Evolutionary conservation across 164 flowering plant genomes (phyloP).

Genomic region (Euptelea pleiosperma): DNA sequence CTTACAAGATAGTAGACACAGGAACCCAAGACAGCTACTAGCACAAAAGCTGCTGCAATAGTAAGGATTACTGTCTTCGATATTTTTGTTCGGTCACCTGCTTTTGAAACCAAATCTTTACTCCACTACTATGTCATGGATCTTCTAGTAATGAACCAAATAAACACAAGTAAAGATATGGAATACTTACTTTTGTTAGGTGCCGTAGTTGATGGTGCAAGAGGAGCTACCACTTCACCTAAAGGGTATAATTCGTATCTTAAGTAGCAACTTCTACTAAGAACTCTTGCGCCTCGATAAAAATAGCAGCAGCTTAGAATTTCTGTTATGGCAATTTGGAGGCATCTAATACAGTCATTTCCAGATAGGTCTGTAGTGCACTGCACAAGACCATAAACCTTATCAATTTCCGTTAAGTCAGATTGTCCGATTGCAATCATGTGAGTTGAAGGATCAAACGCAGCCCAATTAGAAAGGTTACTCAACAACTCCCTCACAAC

Average conservation of each 20-base stretch:
- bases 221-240: slow-evolving; percentile 1
- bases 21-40: slow-evolving; percentile 4
- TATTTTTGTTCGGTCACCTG: slow-evolving; percentile 13
- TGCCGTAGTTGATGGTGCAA: neutral
- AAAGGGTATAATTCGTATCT: slow-evolving; percentile 37
- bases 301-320: slow-evolving; percentile 16
- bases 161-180: neutral
- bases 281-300: slow-evolving; percentile 32
- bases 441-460: slow-evolving; percentile 9
- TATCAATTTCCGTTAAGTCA: neutral
- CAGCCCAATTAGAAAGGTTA: slow-evolving; percentile 18
- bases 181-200: neutral
- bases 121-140: too few relatives aligned
- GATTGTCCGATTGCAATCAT: slow-evolving; percentile 25
- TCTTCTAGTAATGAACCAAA: too few relatives aligned
- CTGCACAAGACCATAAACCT: slow-evolving; percentile 40
- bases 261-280: slow-evolving; percentile 27
- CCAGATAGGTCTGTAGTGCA: slow-evolving; percentile 32
- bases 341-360: slow-evolving; percentile 26
- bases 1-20: neutral
- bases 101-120: too few relatives aligned
- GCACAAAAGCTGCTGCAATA: slow-evolving; percentile 4
- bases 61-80: slow-evolving; percentile 4
- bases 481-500: slow-evolving; percentile 13
- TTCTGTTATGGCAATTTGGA: slow-evolving; percentile 9